These are phyloP conservation scores for Lasiodiplodia sp. DNA, from an alignment of 2,329 filamentous ascomycete species.

Conservation along the genomic window DNA sequence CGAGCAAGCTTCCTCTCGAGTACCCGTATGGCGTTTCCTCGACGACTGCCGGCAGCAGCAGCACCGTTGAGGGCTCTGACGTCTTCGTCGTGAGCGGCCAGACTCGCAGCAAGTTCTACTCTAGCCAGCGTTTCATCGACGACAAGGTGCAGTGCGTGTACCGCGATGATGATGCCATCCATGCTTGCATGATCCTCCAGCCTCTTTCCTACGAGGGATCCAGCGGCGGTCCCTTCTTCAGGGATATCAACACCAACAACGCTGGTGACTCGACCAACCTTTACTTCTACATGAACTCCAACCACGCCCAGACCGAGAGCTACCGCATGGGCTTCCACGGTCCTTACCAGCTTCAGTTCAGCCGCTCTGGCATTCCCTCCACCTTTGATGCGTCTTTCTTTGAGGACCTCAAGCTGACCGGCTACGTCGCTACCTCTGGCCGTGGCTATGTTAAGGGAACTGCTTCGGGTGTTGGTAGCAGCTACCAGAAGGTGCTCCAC, in stretches of 20 bases:
- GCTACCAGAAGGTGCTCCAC: constrained; percentile 65
- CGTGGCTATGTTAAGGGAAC: constrained; percentile 69
- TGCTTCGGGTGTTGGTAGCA: constrained; percentile 62
- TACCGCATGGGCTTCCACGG: constrained; percentile 71
- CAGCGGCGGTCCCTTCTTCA: constrained; percentile 70
- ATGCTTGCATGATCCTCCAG: constrained; percentile 68
- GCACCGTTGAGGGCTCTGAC: constrained; percentile 61
- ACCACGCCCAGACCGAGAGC: constrained; percentile 63
- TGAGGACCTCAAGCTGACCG: constrained; percentile 62
- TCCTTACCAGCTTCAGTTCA: constrained; percentile 69
- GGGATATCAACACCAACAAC: constrained; percentile 71
- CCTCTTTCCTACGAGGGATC: constrained; percentile 63
- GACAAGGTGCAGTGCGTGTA: constrained; percentile 69
- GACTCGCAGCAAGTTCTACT: constrained; percentile 75
- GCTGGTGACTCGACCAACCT: constrained; percentile 64
- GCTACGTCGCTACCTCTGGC: constrained; percentile 62
- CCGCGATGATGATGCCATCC: constrained; percentile 54
- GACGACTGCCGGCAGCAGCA: constrained; percentile 59
- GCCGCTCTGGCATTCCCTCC: constrained; percentile 63
- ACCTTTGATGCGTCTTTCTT: constrained; percentile 65
- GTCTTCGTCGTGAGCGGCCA: constrained; percentile 66
- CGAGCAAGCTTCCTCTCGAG: constrained; percentile 47
- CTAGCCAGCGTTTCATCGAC: constrained; percentile 73
- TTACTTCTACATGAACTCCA: constrained; percentile 70
- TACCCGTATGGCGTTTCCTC: constrained; percentile 56